Evolutionary conservation across 1,139 yeast genomes (phyloP).

Genomic region (Taphrina populina): DNA sequence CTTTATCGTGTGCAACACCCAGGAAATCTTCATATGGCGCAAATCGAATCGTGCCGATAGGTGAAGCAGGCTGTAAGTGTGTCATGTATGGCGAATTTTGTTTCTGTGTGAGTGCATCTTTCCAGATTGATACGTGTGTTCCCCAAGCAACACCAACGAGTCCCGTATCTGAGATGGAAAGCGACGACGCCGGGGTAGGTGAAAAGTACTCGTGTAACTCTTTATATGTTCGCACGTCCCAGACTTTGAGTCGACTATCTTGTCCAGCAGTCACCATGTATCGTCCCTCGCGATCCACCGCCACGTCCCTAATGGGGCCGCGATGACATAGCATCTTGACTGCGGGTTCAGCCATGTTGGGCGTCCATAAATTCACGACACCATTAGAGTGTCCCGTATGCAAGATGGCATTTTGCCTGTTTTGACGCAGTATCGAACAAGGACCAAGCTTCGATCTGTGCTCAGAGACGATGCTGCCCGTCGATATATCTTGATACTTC

Average conservation of each 20-base stretch:
- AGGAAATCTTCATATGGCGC: conserved; percentile 96
- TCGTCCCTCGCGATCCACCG: conserved; percentile 86
- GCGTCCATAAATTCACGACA: conserved; percentile 90
- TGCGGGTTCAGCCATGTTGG: conserved; percentile 79
- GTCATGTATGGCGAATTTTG: conserved; percentile 87
- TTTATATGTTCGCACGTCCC: conserved; percentile 88
- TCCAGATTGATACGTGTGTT: conserved; percentile 83
- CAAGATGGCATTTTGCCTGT: conserved; percentile 93
- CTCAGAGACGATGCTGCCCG: conserved; percentile 83
- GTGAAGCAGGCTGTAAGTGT: conserved; percentile 77
- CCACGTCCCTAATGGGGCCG: conserved; percentile 84
- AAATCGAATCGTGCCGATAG: conserved; percentile 63
- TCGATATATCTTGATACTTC: conserved; percentile 91
- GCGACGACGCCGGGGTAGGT: conserved; percentile 81
- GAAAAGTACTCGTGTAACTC: conserved; percentile 64
- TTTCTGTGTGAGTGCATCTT: conserved; percentile 58
- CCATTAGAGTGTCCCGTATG: conserved; percentile 95
- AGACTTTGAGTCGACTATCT: conserved; percentile 78
- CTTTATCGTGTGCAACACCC: conserved; percentile 79
- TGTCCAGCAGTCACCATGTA: conserved; percentile 94
- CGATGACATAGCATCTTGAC: conserved; percentile 76
- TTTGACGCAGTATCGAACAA: conserved; percentile 80
- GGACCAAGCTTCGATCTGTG: conserved; percentile 86
- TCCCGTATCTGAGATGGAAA: conserved; percentile 85
- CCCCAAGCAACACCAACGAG: conserved; percentile 89